phyloP scores from a whole-genome alignment of 768 basidiomycete species.

The Suillus subluteus region DNA sequence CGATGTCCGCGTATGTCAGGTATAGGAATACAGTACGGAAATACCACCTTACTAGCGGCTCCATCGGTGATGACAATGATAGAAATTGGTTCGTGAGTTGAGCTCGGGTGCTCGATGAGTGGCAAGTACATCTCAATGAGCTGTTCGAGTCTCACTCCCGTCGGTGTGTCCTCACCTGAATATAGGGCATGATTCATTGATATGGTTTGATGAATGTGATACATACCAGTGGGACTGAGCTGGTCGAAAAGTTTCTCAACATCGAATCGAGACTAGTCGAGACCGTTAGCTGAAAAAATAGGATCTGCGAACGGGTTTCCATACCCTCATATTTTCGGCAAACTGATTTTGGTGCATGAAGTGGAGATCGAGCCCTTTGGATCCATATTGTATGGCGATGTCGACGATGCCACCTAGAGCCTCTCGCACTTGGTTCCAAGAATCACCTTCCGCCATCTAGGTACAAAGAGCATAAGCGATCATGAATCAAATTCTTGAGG shows the following conservation, averaged over 20 bases:
- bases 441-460: slow-evolving; percentile 44
- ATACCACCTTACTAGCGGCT: slow-evolving; percentile 40
- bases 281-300: not conserved
- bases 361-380: slow-evolving; percentile 44
- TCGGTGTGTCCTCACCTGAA: slow-evolving; percentile 40
- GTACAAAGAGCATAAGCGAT: not conserved
- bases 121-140: slow-evolving; percentile 42
- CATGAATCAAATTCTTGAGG: not conserved
- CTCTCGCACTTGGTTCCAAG: slow-evolving; percentile 44
- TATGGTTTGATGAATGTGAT: not conserved
- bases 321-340: slow-evolving; percentile 31
- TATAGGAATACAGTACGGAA: not conserved
- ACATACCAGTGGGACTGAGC: slow-evolving; percentile 27
- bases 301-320: not conserved
- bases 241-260: slow-evolving; percentile 31
- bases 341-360: slow-evolving; percentile 43
- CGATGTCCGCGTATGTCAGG: slow-evolving; percentile 11
- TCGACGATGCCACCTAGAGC: slow-evolving; percentile 46
- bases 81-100: slow-evolving; percentile 38
- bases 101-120: slow-evolving; percentile 30
- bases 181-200: not conserved
- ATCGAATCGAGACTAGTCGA: slow-evolving; percentile 24
- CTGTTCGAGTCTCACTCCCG: slow-evolving; percentile 40
- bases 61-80: slow-evolving; percentile 43
- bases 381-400: slow-evolving; percentile 38